Percentiles rank a stretch among this genome's conserved stretches.
Evolutionary conservation across 208 protist species (phyloP).

Genomic region (Trypanosomatidae sp.): DNA sequence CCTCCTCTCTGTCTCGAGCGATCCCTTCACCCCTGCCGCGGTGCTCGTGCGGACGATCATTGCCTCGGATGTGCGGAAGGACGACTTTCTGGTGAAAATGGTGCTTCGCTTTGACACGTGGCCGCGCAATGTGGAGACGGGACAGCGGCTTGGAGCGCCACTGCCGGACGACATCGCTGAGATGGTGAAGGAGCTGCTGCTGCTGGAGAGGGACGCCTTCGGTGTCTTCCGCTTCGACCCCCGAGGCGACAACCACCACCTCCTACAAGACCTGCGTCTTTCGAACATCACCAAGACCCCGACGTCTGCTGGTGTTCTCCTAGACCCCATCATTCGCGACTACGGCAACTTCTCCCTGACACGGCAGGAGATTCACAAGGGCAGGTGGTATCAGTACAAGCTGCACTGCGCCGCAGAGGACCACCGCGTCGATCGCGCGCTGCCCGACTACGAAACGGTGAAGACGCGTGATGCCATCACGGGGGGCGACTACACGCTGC

Average conservation of each 20-base stretch:
- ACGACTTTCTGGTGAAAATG: slow-evolving; percentile 44
- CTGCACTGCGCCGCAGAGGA: slow-evolving; percentile 64
- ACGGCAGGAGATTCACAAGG: slow-evolving; percentile 38
- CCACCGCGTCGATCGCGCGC: slow-evolving; percentile 49
- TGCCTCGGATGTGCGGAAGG: slow-evolving; percentile 65
- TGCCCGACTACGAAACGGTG: slow-evolving; percentile 62
- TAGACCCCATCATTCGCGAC: slow-evolving; percentile 42
- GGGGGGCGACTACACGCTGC: slow-evolving; percentile 19
- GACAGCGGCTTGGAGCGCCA: slow-evolving; percentile 24
- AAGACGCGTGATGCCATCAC: slow-evolving; percentile 29
- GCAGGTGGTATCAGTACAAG: slow-evolving; percentile 67
- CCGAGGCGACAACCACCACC: slow-evolving; percentile 68
- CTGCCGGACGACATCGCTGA: slow-evolving; percentile 35
- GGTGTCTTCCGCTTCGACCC: slow-evolving; percentile 78
- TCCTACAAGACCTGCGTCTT: slow-evolving; percentile 67
- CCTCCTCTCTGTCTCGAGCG: slow-evolving; percentile 49
- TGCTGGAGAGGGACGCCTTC: slow-evolving; percentile 84
- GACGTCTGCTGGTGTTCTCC: slow-evolving; percentile 40
- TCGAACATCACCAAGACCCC: slow-evolving; percentile 60
- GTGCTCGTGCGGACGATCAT: slow-evolving; percentile 67
- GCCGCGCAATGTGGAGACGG: slow-evolving; percentile 47
- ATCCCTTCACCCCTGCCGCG: slow-evolving; percentile 41
- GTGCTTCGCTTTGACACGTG: slow-evolving; percentile 54
- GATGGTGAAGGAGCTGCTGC: slow-evolving; percentile 73
- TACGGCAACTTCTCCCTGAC: slow-evolving; percentile 70